These are phyloP conservation scores for Aspergillus olivimuriae DNA, from an alignment of 495 filamentous ascomycete genomes.

Conservation along the genomic window DNA sequence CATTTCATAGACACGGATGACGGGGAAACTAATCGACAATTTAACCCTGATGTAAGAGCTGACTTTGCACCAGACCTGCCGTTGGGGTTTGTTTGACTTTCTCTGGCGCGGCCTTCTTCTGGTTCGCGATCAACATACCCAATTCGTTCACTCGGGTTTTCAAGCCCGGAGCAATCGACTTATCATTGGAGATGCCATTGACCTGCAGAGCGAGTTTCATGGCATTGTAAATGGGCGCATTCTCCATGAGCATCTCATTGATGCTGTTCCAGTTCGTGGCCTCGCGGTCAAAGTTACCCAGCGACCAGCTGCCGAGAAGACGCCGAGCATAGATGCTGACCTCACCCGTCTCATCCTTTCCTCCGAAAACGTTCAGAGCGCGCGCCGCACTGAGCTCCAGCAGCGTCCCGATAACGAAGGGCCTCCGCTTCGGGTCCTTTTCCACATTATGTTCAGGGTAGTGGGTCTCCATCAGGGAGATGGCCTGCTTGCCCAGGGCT, in stretches of 20 bases:
- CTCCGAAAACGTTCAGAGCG: constrained; percentile 22
- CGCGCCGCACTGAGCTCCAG: constrained; percentile 39
- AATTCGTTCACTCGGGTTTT: constrained; percentile 16
- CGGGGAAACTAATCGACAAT: neutral
- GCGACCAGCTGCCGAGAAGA: constrained; percentile 24
- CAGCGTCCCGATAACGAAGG: constrained; percentile 37
- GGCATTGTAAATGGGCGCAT: constrained; percentile 26
- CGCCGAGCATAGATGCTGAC: constrained; percentile 32
- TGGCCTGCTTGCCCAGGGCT: constrained; percentile 39
- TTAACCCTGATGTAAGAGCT: constrained; percentile 10
- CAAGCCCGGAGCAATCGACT: constrained; percentile 8
- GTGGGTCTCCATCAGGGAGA: constrained; percentile 44
- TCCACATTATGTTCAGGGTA: constrained; percentile 23
- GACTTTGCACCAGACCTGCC: constrained; percentile 12
- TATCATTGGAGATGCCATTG: constrained; percentile 10
- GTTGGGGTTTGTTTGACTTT: constrained; percentile 10
- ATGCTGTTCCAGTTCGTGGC: constrained; percentile 8
- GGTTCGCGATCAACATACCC: constrained; percentile 11
- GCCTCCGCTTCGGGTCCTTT: constrained; percentile 28
- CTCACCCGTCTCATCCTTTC: constrained; percentile 25
- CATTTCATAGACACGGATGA: constrained; percentile 12
- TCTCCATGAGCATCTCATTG: constrained; percentile 22
- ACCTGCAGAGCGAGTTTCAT: constrained; percentile 22
- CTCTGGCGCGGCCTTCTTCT: constrained; percentile 18
- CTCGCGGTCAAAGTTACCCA: constrained; percentile 14